These are phyloP conservation scores for Cryptosporidium canis DNA, from an alignment of 169 alveolate genomes.

Conservation along the genomic window DNA sequence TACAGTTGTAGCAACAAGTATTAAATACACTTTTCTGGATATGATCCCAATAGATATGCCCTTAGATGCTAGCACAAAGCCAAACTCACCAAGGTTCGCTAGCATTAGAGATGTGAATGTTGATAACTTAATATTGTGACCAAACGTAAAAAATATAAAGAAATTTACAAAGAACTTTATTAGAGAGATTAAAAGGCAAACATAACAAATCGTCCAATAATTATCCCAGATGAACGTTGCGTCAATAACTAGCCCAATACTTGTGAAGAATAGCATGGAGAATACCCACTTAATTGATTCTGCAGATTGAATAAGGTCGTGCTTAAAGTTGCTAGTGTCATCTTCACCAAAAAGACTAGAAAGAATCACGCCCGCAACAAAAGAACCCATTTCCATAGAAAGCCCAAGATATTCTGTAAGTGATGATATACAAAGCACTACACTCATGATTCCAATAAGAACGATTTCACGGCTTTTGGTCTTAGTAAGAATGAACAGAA, in stretches of 20 bases:
- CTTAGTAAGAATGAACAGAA: conserved; percentile 7
- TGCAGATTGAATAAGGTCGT: conserved; percentile 54
- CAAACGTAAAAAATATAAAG: conserved; percentile 25
- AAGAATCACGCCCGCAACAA: conserved; percentile 56
- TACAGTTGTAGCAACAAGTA: conserved; percentile 58
- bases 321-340: conserved; percentile 24
- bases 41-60: conserved; percentile 52
- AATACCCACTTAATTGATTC: conserved; percentile 63
- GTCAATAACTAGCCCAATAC: conserved; percentile 65
- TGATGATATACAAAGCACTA: conserved; percentile 57
- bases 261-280: conserved; percentile 58
- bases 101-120: conserved; percentile 47
- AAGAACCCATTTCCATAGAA: conserved; percentile 73
- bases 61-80: conserved; percentile 66
- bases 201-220: conserved; percentile 58
- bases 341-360: conserved; percentile 59
- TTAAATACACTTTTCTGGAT: conserved; percentile 54
- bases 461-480: conserved; percentile 58
- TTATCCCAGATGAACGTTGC: conserved; percentile 72
- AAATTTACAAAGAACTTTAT: conserved; percentile 34
- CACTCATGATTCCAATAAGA: conserved; percentile 43
- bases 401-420: conserved; percentile 63
- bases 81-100: conserved; percentile 70
- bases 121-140: conserved; percentile 12
- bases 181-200: conserved; percentile 33